Base-by-base conservation (phyloP, 2,329 filamentous ascomycete species). In the Aspergillus neotritici region DNA sequence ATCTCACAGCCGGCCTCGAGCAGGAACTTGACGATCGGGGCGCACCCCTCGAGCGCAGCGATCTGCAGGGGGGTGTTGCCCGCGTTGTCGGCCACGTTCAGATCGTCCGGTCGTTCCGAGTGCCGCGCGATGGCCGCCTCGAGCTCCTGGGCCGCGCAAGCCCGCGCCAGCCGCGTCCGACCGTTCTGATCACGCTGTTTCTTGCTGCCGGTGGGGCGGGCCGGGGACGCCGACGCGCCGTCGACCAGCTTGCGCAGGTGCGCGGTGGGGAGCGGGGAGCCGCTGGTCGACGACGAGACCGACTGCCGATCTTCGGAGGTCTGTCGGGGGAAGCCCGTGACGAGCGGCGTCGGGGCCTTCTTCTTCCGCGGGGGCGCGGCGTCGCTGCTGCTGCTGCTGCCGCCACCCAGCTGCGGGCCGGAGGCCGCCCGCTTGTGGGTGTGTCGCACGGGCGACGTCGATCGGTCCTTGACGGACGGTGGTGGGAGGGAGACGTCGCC, bases 31-130 rank as follows among this genome's bases (percentile, higher is more conserved):
- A 97, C 93, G 44, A 97, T 90, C 42, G 93, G 80, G 28, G 83
- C 83, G 63, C 84, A 86, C 5, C 93, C 93, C 59, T 93, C 85
- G 45, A 98, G 76, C 28, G 90, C 83, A 29, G 93, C 91, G 52
- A 95, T 93, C 65, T 98, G 93, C 29, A 98, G 74, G 16, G 93
- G 93, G 1, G 91, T 94, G 58, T 97, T 97, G n/a, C 88, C 87
- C 11, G 93, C 93, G 62, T 95, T 94, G 61, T 98, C 93, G 16
- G 87, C 82, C 45, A 90, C 79, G 55, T 98, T 87, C 41, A 97
- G 67, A 64, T 97, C 89, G 49, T 94, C 87, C 0, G 88, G 89
- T 14, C 89, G 80, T 61, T 94, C 87, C 7, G 78, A 73, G 28
- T 89, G 77, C 50, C 86, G 80, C 54, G 80, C 77, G 62, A 86